Base-by-base conservation (phyloP, 1,284 basidiomycete species). In the Lentinula novae-zelandiae region DNA sequence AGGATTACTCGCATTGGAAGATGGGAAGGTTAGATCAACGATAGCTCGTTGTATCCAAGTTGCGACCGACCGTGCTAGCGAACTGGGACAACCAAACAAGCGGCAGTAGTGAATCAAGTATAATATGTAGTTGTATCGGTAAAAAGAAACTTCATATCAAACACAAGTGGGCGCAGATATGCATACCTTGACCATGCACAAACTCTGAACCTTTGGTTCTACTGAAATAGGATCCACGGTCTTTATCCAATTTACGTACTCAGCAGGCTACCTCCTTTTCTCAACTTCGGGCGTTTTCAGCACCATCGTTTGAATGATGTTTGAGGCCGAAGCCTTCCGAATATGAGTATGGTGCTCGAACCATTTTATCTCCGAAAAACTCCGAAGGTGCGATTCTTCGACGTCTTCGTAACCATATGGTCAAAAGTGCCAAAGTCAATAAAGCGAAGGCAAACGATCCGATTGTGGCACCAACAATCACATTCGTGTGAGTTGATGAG, bases 31-130 rank as follows among this genome's bases (percentile, higher is more conserved):
- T 22, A 84, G 97, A 49, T 96, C 94, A 1, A 98, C 96, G 0
- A 96, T 99, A 69, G 97, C 97, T 8, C 83, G 97, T 57, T 91
- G 92, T 5, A 98, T 99, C 62, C 96, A 99, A 73, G 85, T 93
- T 20, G 96, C 96, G 0, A 94, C 96, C 0, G 89, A 95, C 66
- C 90, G 89, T 22, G 93, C 93, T 0, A 89, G 89, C 60, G 86
- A 92, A 66, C 79, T 95, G 3, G 93, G 92, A 0, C 84, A 88
- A 67, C 80, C 80, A 42, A 59, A 64, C 0, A 82, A 76, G 71
- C 78, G 79, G 62, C 80, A 73, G 42, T 27, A 27, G 27, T 27
- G 27, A 27, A 27, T 27, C 27, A 27, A 27, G 27, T 27, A 27
- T 4, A 27, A 4, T 27, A 27, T 3, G 27, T 27, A 27, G 27